Base-by-base conservation (phyloP, 495 filamentous ascomycete genomes). In the Astrothelium subdiscretum region DNA sequence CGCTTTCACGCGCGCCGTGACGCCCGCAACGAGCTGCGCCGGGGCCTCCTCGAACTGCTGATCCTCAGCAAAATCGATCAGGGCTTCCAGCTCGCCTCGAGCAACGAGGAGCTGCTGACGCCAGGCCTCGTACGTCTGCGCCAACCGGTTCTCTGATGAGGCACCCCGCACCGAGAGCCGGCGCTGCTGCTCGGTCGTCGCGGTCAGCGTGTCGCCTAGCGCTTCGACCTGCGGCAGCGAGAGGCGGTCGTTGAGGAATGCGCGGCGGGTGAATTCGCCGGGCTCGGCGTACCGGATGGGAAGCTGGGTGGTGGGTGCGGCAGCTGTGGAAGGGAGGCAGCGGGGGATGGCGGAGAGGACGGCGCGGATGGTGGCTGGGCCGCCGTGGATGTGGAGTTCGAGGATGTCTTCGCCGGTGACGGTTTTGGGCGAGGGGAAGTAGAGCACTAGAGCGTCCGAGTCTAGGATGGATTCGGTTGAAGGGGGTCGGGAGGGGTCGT, bases 21-120 rank as follows among this genome's bases (percentile, higher is more conserved):
- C 89, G 32, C 83, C 89, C 1, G 65, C 69, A 4, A 91, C 78
- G 31, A 97, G 77, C 62, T 87, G 83, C 6, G 78, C 75, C 0
- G 91, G 87, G 1, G 89, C 87, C 69, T 96, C 91, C 60, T 97
- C 92, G 65, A 98, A 97, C 76, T 96, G 87, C 74, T 97, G 92
- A 68, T 97, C 95, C 73, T 98, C 94, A 1, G 88, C 86, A 72
- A 98, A 98, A 70, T 98, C 94, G 68, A 98, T 97, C 62, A 97
- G 74, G 0, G 94, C 94, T 71, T 98, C 94, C 58, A 97, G 79
- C 74, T 97, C 92, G 5, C 90, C 95, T 8, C 92, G 83, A 27
- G 91, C 92, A 66, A 87, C 79, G 8, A 97, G 76, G 6, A 98
- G 74, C 32, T 84, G 77, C 62, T 83, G 76, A 13, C 94, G 83